A percentile compares a stretch with the other conserved stretches of the same genome.
Evolutionary conservation across 495 filamentous ascomycete genomes (phyloP).

Genomic region (Annulohypoxylon bovei): DNA sequence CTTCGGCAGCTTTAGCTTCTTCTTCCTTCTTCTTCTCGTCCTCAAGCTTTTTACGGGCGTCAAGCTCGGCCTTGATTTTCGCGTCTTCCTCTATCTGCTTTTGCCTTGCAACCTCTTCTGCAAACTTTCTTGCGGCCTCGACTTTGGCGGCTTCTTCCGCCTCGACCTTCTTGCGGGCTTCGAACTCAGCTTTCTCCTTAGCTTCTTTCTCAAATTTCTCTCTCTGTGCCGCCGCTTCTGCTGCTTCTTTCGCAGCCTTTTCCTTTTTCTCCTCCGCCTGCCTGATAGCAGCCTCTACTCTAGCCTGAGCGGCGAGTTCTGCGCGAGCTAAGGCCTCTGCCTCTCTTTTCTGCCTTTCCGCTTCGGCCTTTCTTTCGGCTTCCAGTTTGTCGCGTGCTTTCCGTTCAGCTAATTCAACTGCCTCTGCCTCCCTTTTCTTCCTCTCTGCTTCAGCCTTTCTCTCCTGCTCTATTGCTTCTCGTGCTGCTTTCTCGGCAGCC

Average conservation of each 20-base stretch:
- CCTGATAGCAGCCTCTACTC: constrained; percentile 53
- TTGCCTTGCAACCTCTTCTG: constrained; percentile 38
- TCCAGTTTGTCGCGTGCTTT: constrained; percentile 51
- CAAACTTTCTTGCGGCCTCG: constrained; percentile 34
- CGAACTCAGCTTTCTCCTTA: constrained; percentile 45
- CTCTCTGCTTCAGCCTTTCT: constrained; percentile 49
- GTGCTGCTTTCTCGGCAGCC: constrained; percentile 56
- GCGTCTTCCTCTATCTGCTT: constrained; percentile 47
- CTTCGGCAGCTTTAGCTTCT: constrained; percentile 45
- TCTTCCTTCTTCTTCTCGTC: constrained; percentile 48
- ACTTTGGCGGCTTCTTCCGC: constrained; percentile 45
- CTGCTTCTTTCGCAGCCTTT: constrained; percentile 52
- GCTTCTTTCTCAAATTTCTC: constrained; percentile 52
- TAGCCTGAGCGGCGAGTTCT: constrained; percentile 51
- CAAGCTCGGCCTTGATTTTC: constrained; percentile 57
- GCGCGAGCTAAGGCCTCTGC: constrained; percentile 58
- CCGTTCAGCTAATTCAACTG: constrained; percentile 47
- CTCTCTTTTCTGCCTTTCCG: constrained; percentile 62
- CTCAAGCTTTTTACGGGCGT: constrained; percentile 54
- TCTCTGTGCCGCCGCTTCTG: constrained; percentile 60
- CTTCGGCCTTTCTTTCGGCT: constrained; percentile 56
- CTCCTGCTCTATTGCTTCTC: constrained; percentile 50
- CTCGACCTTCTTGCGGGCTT: constrained; percentile 47
- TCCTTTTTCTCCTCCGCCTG: constrained; percentile 55
- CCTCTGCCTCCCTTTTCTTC: constrained; percentile 38